Evolutionary conservation across 1,284 basidiomycete species (phyloP).

Genomic region (Cystobasidium pallidum): DNA sequence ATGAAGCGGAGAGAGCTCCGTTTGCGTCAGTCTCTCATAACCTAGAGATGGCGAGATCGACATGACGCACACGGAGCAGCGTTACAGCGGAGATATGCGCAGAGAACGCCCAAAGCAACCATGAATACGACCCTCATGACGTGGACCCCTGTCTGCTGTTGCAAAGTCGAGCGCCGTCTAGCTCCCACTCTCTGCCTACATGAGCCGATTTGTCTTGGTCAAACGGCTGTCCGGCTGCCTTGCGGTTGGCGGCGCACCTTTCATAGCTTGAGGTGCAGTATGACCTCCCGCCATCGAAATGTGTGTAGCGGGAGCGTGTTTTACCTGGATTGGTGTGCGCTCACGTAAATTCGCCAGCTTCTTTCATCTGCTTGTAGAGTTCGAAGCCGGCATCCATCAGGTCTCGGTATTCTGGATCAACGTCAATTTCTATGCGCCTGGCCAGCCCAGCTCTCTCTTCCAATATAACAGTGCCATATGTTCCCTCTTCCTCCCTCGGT

Average conservation of each 20-base stretch:
- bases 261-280: neutral
- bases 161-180: neutral
- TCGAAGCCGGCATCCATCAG: slow-evolving; percentile 23
- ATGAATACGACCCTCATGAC: neutral
- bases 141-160: neutral
- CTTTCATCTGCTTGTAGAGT: slow-evolving; percentile 38
- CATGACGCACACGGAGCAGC: neutral
- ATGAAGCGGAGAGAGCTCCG: neutral
- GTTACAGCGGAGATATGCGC: neutral
- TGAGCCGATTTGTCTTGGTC: neutral
- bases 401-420: slow-evolving; percentile 33
- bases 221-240: slow-evolving; percentile 2
- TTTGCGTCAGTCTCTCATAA: neutral
- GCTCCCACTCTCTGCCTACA: neutral
- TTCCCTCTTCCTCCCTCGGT: neutral
- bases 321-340: too few relatives aligned
- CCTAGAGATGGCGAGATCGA: neutral
- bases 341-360: slow-evolving; percentile 28
- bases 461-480: neutral
- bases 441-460: slow-evolving; percentile 13
- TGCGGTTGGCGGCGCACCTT: neutral
- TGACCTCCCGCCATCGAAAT: too few relatives aligned
- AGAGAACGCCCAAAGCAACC: neutral
- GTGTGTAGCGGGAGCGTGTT: too few relatives aligned
- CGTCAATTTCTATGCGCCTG: slow-evolving; percentile 39